phyloP scores from a whole-genome alignment of 2,329 filamentous ascomycete genomes.

The Stemphylium beticola region DNA sequence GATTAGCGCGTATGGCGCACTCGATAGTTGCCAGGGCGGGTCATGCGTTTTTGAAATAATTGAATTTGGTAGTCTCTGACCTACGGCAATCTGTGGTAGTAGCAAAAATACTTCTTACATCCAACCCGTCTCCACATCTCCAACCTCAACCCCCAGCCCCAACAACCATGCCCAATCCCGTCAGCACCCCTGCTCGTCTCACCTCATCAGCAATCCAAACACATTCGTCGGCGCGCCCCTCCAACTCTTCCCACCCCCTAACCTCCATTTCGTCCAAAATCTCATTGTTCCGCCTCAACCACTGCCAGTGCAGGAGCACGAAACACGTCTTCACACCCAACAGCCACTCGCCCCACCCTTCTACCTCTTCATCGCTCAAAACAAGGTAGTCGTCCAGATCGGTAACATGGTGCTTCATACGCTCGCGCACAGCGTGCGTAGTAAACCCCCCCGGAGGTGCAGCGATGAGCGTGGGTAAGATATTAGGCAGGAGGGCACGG shows the following conservation, averaged over 20 bases:
- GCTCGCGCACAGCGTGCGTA: constrained; percentile 26
- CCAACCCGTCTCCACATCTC: too few relatives aligned
- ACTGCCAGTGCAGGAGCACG: constrained; percentile 36
- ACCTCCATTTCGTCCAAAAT: constrained; percentile 34
- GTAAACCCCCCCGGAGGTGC: constrained; percentile 20
- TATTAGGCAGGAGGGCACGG: constrained; percentile 22
- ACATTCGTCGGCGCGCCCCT: constrained; percentile 29
- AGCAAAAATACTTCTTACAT: too few relatives aligned
- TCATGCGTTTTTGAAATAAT: too few relatives aligned
- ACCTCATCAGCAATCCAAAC: constrained; percentile 35
- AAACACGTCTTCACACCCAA: constrained; percentile 12
- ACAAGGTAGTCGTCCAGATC: constrained; percentile 32
- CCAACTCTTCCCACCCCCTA: constrained; percentile 31
- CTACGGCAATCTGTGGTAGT: too few relatives aligned
- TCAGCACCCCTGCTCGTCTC: background rate
- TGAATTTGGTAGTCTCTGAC: too few relatives aligned
- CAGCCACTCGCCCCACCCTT: constrained; percentile 18
- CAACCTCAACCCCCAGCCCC: background rate
- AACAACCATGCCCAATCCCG: background rate
- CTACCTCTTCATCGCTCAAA: constrained; percentile 27
- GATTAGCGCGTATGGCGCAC: too few relatives aligned
- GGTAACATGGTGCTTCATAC: constrained; percentile 42
- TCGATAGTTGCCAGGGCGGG: too few relatives aligned
- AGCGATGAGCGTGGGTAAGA: constrained; percentile 33
- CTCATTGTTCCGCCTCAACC: constrained; percentile 35